Evolutionary conservation across 1,139 yeast species (phyloP).

Genomic region (Candida neerlandica): DNA sequence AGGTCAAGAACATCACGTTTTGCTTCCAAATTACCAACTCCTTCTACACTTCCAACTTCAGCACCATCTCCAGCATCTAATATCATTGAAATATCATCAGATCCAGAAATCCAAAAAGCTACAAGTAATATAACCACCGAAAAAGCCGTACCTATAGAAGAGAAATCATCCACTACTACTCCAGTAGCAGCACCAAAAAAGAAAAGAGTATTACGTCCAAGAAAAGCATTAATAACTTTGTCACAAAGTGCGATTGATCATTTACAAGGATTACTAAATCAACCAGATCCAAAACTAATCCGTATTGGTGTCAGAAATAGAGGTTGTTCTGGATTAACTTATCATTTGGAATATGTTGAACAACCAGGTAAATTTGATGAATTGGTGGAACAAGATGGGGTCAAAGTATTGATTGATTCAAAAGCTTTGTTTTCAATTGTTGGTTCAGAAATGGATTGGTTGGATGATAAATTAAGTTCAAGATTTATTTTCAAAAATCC

Average conservation of each 20-base stretch:
- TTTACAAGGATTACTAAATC: slow-evolving; percentile 63
- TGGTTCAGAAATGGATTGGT: slow-evolving; percentile 98
- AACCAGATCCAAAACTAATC: slow-evolving; percentile 86
- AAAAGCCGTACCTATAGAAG: slow-evolving; percentile 10
- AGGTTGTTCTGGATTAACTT: slow-evolving; percentile 95
- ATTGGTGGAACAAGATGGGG: slow-evolving; percentile 88
- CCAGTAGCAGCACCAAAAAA: slow-evolving; percentile 24
- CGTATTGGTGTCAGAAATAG: slow-evolving; percentile 93
- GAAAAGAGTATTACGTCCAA: slow-evolving; percentile 74
- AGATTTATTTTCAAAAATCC: slow-evolving; percentile 93
- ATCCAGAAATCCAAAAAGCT: slow-evolving; percentile 16
- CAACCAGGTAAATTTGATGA: slow-evolving; percentile 94
- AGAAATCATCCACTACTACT: slow-evolving; percentile 13
- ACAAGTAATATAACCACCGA: slow-evolving; percentile 10
- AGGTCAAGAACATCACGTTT: slow-evolving; percentile 44
- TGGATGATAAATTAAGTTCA: slow-evolving; percentile 86
- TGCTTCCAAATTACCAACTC: slow-evolving; percentile 19
- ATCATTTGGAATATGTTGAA: slow-evolving; percentile 86
- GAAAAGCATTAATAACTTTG: slow-evolving; percentile 82
- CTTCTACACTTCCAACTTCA: slow-evolving; percentile 10
- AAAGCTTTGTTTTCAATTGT: slow-evolving; percentile 94
- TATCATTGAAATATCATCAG: slow-evolving; percentile 14
- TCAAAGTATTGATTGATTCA: slow-evolving; percentile 88
- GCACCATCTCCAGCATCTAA: slow-evolving; percentile 12
- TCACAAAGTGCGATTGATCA: slow-evolving; percentile 75